Percentiles rank a stretch among this genome's conserved stretches.
Evolutionary conservation across 345 rosid genomes (phyloP).

Genomic region (Leavenworthia alabamica): DNA sequence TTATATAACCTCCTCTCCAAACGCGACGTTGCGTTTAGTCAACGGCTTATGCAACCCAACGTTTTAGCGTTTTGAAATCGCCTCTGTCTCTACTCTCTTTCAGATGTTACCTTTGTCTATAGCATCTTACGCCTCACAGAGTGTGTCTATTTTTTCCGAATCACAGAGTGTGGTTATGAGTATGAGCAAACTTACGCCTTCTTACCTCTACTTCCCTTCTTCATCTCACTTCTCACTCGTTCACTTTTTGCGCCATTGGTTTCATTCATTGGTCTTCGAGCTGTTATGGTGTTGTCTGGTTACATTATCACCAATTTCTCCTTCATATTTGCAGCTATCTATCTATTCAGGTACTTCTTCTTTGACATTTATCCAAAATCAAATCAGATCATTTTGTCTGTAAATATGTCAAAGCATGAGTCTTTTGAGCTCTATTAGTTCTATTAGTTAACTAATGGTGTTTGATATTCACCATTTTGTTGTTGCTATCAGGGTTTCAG

Average conservation of each 20-base stretch:
- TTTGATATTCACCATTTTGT: constrained; percentile 24
- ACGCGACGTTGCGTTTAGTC: too few species aligned
- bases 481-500: constrained; percentile 61
- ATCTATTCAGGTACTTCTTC: constrained; percentile 41
- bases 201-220: constrained; percentile 70
- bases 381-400: neutral
- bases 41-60: neutral
- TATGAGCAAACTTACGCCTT: constrained; percentile 91
- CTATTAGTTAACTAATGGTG: neutral
- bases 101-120: too few species aligned
- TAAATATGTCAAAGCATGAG: neutral
- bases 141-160: constrained; percentile 72
- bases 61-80: constrained; percentile 19
- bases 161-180: constrained; percentile 84
- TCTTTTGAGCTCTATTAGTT: neutral
- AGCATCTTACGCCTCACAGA: constrained; percentile 48
- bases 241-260: constrained; percentile 75
- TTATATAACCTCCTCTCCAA: too few species aligned
- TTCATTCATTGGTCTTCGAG: constrained; percentile 61
- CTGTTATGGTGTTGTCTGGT: constrained; percentile 74
- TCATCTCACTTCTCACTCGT: constrained; percentile 47
- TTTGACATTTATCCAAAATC: neutral
- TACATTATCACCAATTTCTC: constrained; percentile 60
- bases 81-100: too few species aligned
- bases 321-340: constrained; percentile 49